Evolutionary conservation across 345 rosid species (phyloP), one percentile per base, ranked within the genome.

Genomic region (Citrus maxima): DNA sequence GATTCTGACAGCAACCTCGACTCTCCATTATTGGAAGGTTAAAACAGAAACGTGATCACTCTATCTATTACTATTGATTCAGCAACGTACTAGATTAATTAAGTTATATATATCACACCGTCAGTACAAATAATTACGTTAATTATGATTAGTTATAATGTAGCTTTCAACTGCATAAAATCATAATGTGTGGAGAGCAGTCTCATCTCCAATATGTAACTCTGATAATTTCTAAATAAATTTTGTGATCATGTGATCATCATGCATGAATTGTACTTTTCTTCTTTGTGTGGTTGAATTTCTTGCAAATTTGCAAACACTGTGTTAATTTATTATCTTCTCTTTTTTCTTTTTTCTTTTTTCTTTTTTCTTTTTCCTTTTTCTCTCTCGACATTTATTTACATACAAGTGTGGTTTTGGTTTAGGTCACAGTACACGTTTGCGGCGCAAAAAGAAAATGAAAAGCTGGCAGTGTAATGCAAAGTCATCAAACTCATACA

Each of bases 361-460:
- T n/a, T n/a, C n/a, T n/a, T n/a, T n/a, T n/a, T n/a, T n/a, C n/a
- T n/a, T n/a, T n/a, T n/a, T n/a, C n/a, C n/a, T n/a, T n/a, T 37
- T 0, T 37, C 1, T n/a, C 13, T 12, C 25, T 42, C n/a, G n/a
- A 27, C 13, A 27, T 3, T 3, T 61, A 28, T 25, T 4, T 61
- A 14, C 7, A 1, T 56, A 55, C 22, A 0, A 24, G 30, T 25
- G 32, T 61, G 38, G 56, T 37, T 5, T 5, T 30, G 25, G 24
- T 37, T 40, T 60, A 27, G 40, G 68, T 76, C 74, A 22, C 56
- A 46, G 51, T 12, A 59, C 70, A 34, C 78, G 70, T 74, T 78
- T 73, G 88, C 88, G 88, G 86, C 86, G 79, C 82, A 8, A 21
- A 56, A 40, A 21, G 64, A 32, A 5, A 30, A n/a, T 37, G 24